phyloP scores from a whole-genome alignment of 305 asterid genomes.

The Galium porrigens region DNA sequence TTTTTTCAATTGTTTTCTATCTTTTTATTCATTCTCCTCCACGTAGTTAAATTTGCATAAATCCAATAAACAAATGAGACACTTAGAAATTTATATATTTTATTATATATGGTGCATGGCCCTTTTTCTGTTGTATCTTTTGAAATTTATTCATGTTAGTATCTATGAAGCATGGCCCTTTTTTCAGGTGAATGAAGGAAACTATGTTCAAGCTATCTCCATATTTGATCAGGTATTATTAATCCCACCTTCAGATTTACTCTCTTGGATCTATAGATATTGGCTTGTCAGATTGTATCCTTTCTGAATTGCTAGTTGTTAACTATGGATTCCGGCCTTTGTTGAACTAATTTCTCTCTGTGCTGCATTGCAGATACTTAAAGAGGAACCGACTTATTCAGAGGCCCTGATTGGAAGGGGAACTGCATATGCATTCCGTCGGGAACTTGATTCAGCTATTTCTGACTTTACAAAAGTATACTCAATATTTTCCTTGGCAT shows the following conservation, averaged over 20 bases:
- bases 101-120: neutral
- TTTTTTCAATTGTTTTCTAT: neutral
- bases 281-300: neutral
- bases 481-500: neutral
- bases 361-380: conserved; percentile 44
- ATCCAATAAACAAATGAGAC: neutral
- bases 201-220: conserved; percentile 68
- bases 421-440: conserved; percentile 95
- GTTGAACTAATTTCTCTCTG: conserved; percentile 15
- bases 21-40: neutral
- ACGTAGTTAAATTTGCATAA: neutral
- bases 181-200: conserved; percentile 89
- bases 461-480: conserved; percentile 81
- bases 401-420: conserved; percentile 98
- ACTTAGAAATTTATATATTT: neutral
- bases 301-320: conserved; percentile 13
- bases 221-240: conserved; percentile 73
- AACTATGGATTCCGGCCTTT: conserved; percentile 12
- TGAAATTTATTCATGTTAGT: neutral
- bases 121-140: neutral
- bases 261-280: neutral
- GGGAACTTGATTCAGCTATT: conserved; percentile 90
- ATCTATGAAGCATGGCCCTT: conserved; percentile 18
- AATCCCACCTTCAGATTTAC: conserved; percentile 6
- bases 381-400: conserved; percentile 80